Conservation (phyloP, 192 early-diverging fungal species). For the Entomortierella chlamydospora region DNA sequence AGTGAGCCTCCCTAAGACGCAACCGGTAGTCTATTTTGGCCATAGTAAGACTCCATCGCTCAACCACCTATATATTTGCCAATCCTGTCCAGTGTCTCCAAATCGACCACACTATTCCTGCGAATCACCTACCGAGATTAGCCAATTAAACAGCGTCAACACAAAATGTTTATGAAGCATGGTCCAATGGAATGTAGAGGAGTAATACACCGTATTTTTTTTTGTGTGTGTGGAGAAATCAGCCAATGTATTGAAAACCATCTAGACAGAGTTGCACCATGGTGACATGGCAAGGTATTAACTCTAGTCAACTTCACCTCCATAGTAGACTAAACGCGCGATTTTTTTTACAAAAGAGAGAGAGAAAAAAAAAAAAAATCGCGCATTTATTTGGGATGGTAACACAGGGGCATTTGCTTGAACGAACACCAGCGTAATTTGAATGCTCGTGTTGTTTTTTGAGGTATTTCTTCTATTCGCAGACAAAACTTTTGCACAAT, state of each 20-base stretch:
- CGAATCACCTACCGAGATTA: neutral
- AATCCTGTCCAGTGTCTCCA: neutral
- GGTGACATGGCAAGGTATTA: neutral
- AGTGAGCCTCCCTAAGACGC: no score
- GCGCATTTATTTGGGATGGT: neutral
- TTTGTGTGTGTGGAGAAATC: no score
- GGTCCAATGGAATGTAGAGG: no score
- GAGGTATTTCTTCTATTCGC: slow-evolving; percentile 21
- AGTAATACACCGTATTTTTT: no score
- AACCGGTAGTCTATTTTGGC: no score
- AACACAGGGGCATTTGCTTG: no score
- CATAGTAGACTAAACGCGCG: neutral
- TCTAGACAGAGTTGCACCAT: no score
- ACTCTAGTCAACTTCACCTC: neutral
- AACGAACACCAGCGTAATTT: no score
- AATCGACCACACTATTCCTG: neutral
- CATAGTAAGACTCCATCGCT: no score
- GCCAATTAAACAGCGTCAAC: no score
- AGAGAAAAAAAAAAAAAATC: slow-evolving; percentile 10
- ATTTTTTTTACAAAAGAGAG: neutral
- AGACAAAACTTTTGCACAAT: neutral
- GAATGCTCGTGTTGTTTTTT: neutral
- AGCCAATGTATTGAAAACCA: no score
- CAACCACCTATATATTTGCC: neutral
- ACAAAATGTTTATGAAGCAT: no score